These are phyloP conservation scores for Scedosporium minutisporum DNA, from an alignment of 2,329 filamentous ascomycete genomes.

Conservation along the genomic window DNA sequence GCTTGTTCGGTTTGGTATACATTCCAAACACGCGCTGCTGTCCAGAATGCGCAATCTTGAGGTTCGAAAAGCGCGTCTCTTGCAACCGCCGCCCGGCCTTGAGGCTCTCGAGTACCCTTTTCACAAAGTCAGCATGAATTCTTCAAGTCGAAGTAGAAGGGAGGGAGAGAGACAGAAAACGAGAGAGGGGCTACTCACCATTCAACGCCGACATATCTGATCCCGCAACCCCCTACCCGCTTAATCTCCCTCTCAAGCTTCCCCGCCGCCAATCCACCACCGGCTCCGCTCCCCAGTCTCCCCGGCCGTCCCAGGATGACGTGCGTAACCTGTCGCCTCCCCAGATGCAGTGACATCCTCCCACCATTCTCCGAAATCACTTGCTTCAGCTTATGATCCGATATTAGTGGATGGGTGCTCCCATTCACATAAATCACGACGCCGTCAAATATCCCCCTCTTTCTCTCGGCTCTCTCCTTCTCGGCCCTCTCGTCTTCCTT, in stretches of 20 bases:
- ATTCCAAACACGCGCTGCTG: slow-evolving; percentile 56
- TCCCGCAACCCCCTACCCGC: slow-evolving; percentile 53
- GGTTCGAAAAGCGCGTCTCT: slow-evolving; percentile 60
- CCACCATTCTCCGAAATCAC: slow-evolving; percentile 68
- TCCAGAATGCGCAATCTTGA: slow-evolving; percentile 50
- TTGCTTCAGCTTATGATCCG: slow-evolving; percentile 77
- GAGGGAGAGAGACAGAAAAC: slow-evolving; percentile 8
- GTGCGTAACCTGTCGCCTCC: slow-evolving; percentile 69
- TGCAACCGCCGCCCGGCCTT: slow-evolving; percentile 63
- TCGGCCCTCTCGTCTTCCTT: slow-evolving; percentile 33
- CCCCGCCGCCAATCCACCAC: slow-evolving; percentile 63
- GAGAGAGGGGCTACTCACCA: slow-evolving; percentile 45
- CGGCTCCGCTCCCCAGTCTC: slow-evolving; percentile 41
- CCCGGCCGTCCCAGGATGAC: slow-evolving; percentile 64
- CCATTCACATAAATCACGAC: slow-evolving; percentile 80
- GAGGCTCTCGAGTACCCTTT: slow-evolving; percentile 73
- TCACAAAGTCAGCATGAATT: neutral
- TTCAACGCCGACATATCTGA: slow-evolving; percentile 73
- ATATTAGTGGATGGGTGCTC: slow-evolving; percentile 70
- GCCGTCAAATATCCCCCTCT: slow-evolving; percentile 52
- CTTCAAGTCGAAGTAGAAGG: neutral
- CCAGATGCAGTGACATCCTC: slow-evolving; percentile 58
- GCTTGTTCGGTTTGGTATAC: slow-evolving; percentile 15
- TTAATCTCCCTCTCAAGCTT: slow-evolving; percentile 78
- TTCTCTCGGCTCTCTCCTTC: slow-evolving; percentile 27